phyloP scores from a whole-genome alignment of 192 early-diverging fungal genomes.

The Phlyctochytrium planicorne region DNA sequence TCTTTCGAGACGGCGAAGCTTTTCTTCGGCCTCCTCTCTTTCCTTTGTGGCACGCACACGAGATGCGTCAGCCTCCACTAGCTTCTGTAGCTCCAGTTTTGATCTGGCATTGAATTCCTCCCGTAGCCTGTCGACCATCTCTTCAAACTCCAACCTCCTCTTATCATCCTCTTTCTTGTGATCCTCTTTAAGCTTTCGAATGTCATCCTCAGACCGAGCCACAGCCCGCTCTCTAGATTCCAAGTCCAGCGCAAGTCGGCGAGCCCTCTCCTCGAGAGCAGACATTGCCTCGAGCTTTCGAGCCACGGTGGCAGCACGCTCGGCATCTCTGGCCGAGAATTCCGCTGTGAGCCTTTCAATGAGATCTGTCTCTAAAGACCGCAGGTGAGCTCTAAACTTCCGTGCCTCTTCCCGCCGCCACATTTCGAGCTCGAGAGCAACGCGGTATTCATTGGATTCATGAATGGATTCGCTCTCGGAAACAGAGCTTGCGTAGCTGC shows the following conservation, averaged over 20 bases:
- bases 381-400: constrained; percentile 39
- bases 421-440: constrained; percentile 48
- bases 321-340: constrained; percentile 32
- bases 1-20: constrained; percentile 19
- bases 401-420: constrained; percentile 45
- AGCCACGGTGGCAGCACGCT: constrained; percentile 25
- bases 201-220: constrained; percentile 15
- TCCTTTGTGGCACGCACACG: constrained; percentile 24
- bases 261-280: constrained; percentile 22
- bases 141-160: constrained; percentile 22
- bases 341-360: constrained; percentile 34
- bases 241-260: constrained; percentile 24
- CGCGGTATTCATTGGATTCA: constrained; percentile 44
- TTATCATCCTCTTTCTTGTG: constrained; percentile 16
- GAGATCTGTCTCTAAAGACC: constrained; percentile 30
- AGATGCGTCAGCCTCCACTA: constrained; percentile 29
- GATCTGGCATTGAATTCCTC: constrained; percentile 42
- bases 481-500: not conserved
- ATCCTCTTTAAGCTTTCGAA: constrained; percentile 12
- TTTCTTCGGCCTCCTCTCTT: constrained; percentile 23
- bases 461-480: too few relatives aligned
- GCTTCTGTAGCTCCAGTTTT: constrained; percentile 27
- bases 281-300: constrained; percentile 28
- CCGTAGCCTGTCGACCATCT: constrained; percentile 25
- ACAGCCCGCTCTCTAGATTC: constrained; percentile 32